Conservation (phyloP, 495 filamentous ascomycete species). For the Trichoderma reesei region DNA sequence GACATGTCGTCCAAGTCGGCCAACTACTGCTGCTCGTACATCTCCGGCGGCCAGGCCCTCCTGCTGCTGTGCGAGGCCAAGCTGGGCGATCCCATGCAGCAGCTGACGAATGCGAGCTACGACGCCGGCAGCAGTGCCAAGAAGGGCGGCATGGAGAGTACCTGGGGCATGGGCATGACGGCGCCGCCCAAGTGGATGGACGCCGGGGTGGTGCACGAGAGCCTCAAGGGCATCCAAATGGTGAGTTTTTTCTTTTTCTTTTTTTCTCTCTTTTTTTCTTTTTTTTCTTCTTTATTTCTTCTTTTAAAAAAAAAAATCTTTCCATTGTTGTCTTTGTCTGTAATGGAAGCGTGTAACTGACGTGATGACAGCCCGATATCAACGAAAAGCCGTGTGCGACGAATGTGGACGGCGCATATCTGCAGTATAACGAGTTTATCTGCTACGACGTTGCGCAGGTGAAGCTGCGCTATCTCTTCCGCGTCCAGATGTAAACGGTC, state of each 20-base stretch:
- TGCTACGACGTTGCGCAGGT: slow-evolving; percentile 72
- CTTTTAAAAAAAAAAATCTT: not conserved
- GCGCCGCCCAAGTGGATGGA: slow-evolving; percentile 68
- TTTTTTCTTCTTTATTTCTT: too few relatives aligned
- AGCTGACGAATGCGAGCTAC: slow-evolving; percentile 42
- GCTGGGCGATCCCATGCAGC: slow-evolving; percentile 60
- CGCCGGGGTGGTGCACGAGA: slow-evolving; percentile 50
- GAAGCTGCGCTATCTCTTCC: slow-evolving; percentile 65
- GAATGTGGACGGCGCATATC: slow-evolving; percentile 20
- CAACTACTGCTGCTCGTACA: slow-evolving; percentile 54
- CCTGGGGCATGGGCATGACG: slow-evolving; percentile 50
- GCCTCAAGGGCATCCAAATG: slow-evolving; percentile 57
- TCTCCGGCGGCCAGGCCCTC: slow-evolving; percentile 40
- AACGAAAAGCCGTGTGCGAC: slow-evolving; percentile 29
- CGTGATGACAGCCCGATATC: slow-evolving; percentile 35
- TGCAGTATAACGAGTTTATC: slow-evolving; percentile 67
- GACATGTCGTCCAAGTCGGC: slow-evolving; percentile 69
- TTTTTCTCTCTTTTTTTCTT: too few relatives aligned
- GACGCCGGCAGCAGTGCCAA: slow-evolving; percentile 54
- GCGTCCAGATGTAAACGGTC: slow-evolving; percentile 42
- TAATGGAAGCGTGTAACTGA: too few relatives aligned
- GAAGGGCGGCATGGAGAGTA: slow-evolving; percentile 49
- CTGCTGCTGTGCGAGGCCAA: slow-evolving; percentile 72
- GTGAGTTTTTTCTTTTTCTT: slow-evolving; percentile 24
- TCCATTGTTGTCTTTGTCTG: too few relatives aligned